Evolutionary conservation across 108 stramenopile genomes (phyloP).

Genomic region (Pseudonitzschia multiseries): DNA sequence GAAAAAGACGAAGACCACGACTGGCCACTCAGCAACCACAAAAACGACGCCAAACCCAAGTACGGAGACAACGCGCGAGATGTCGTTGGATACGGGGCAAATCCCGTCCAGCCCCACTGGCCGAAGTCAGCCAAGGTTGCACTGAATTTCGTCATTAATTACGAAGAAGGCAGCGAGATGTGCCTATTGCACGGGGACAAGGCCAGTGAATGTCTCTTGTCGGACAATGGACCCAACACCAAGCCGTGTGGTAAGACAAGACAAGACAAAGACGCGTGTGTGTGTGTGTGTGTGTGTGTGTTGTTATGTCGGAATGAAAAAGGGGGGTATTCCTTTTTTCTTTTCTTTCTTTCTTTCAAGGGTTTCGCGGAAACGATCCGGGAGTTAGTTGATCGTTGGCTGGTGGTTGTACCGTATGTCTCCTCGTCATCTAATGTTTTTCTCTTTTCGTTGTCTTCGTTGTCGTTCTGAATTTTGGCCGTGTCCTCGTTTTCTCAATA

Average conservation of each 20-base stretch:
- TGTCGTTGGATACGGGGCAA: conserved; percentile 78
- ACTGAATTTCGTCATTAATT: conserved; percentile 93
- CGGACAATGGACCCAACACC: conserved; percentile 83
- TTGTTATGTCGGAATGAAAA: neutral
- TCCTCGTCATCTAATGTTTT: neutral
- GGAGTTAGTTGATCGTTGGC: too few relatives aligned
- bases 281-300: conserved; percentile 1
- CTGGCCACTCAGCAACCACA: conserved; percentile 31
- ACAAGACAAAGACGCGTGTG: conserved; percentile 29
- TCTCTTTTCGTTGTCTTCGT: neutral
- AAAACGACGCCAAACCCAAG: conserved; percentile 66
- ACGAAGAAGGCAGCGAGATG: conserved; percentile 94
- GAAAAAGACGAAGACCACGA: neutral
- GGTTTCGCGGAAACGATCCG: too few relatives aligned
- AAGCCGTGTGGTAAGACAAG: conserved; percentile 25
- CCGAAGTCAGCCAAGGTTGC: conserved; percentile 80
- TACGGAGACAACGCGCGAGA: conserved; percentile 66
- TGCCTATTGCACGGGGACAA: conserved; percentile 78
- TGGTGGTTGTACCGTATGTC: too few relatives aligned
- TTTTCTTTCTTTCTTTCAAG: too few relatives aligned
- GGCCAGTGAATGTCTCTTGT: conserved; percentile 78
- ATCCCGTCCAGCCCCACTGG: conserved; percentile 75
- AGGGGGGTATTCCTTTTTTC: too few relatives aligned
- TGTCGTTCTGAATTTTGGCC: neutral
- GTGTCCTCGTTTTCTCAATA: too few relatives aligned